Evolutionary conservation across 2,329 filamentous ascomycete genomes (phyloP).

Genomic region (Ceratocystis huliohia): DNA sequence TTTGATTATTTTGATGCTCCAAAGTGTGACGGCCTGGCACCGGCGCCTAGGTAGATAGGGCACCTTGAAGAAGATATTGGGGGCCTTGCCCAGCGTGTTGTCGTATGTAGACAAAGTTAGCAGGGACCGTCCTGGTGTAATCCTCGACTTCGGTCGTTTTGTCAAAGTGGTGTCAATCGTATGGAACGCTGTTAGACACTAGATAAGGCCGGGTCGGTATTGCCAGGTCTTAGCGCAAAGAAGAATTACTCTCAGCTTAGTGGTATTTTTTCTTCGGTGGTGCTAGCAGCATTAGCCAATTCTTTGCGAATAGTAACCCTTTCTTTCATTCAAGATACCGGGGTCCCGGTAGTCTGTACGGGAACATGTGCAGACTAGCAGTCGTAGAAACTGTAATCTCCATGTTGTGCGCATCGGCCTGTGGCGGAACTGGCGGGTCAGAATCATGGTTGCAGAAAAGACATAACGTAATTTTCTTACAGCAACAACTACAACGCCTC

Average conservation of each 20-base stretch:
- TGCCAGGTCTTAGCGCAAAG: not conserved
- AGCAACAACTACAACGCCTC: constrained; percentile 34
- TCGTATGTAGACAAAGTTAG: constrained; percentile 44
- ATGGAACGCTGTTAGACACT: constrained; percentile 29
- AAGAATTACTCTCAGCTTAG: constrained; percentile 24
- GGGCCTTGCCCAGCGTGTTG: constrained; percentile 25
- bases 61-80: constrained; percentile 17
- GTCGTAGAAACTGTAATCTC: constrained; percentile 31
- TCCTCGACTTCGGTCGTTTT: constrained; percentile 42
- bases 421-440: not conserved
- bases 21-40: constrained; percentile 24
- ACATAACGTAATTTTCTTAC: constrained; percentile 23
- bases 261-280: constrained; percentile 32
- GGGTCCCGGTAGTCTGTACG: constrained; percentile 30
- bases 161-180: constrained; percentile 40
- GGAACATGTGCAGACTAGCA: constrained; percentile 30
- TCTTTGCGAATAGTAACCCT: constrained; percentile 34
- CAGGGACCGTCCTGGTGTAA: constrained; percentile 42
- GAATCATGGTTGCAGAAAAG: not conserved
- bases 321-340: constrained; percentile 29
- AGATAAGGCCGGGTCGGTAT: not conserved
- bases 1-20: constrained; percentile 28
- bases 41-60: too few relatives aligned
- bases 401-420: constrained; percentile 27
- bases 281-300: constrained; percentile 35